Percentiles rank a stretch among this genome's conserved stretches.
Evolutionary conservation across 768 basidiomycete genomes (phyloP).

Genomic region (Calocera viscosa): DNA sequence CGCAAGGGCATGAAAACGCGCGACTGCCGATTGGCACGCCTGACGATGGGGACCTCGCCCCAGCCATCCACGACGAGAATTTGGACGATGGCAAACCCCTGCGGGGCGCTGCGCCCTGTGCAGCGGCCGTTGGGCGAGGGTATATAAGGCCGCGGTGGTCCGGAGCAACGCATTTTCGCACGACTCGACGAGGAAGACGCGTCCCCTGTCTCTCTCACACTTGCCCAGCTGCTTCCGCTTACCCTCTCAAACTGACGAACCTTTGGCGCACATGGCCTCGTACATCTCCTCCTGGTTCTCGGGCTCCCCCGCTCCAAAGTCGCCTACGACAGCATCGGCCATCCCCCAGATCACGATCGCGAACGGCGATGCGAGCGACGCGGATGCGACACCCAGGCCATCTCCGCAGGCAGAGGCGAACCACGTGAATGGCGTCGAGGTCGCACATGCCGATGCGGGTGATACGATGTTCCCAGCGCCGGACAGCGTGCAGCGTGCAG

Average conservation of each 20-base stretch:
- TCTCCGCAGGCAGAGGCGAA: too few species aligned
- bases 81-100: too few species aligned
- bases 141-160: constrained; percentile 1
- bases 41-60: too few species aligned
- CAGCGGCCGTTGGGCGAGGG: too few species aligned
- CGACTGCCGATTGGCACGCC: too few species aligned
- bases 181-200: not conserved
- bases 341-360: not conserved
- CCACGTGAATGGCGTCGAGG: not conserved
- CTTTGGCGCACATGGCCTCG: not conserved
- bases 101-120: too few species aligned
- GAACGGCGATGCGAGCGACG: too few species aligned
- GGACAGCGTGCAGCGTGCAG: not conserved
- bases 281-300: not conserved
- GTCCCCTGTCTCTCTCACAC: not conserved
- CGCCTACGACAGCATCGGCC: not conserved
- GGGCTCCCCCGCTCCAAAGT: not conserved
- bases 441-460: not conserved
- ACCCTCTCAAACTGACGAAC: not conserved
- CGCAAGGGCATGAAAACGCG: too few species aligned
- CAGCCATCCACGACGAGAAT: too few species aligned
- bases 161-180: not conserved
- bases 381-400: too few species aligned
- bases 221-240: not conserved
- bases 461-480: not conserved